A percentile compares a stretch with the other conserved stretches of the same genome.
Conservation (phyloP, 441 rosid genomes). For the Raphanus hybrid region DNA sequence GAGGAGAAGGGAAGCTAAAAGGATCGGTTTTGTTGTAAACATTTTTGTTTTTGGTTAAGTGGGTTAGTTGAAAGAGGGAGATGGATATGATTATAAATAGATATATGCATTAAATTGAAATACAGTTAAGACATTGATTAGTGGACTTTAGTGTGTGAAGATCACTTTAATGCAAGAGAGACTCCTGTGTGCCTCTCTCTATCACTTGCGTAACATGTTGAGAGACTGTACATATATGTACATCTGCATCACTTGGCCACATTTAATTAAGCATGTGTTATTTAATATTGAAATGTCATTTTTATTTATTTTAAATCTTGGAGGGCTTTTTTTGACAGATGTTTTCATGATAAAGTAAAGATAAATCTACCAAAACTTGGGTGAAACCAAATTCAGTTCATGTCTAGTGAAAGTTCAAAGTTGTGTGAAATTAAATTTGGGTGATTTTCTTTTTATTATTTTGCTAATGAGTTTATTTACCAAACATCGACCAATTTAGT, state of each 20-base stretch:
- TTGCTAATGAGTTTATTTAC: neutral
- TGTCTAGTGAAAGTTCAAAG: neutral
- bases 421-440: neutral
- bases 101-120: slow-evolving; percentile 11
- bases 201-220: neutral
- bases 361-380: neutral
- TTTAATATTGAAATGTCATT: neutral
- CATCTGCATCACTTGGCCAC: neutral
- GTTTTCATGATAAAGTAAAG: neutral
- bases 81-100: no score
- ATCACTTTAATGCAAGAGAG: slow-evolving; percentile 34
- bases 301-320: neutral
- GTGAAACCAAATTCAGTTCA: neutral
- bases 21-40: slow-evolving; percentile 40
- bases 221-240: neutral
- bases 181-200: neutral
- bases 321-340: slow-evolving; percentile 7
- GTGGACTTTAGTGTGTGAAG: slow-evolving; percentile 40
- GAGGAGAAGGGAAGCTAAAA: slow-evolving; percentile 45
- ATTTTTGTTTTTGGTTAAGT: slow-evolving; percentile 26
- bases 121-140: slow-evolving; percentile 42
- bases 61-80: neutral
- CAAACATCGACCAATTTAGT: neutral
- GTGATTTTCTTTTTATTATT: neutral
- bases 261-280: slow-evolving; percentile 37